Base-by-base conservation (phyloP, 2,329 filamentous ascomycete genomes). In the Eurotiales sp. region DNA sequence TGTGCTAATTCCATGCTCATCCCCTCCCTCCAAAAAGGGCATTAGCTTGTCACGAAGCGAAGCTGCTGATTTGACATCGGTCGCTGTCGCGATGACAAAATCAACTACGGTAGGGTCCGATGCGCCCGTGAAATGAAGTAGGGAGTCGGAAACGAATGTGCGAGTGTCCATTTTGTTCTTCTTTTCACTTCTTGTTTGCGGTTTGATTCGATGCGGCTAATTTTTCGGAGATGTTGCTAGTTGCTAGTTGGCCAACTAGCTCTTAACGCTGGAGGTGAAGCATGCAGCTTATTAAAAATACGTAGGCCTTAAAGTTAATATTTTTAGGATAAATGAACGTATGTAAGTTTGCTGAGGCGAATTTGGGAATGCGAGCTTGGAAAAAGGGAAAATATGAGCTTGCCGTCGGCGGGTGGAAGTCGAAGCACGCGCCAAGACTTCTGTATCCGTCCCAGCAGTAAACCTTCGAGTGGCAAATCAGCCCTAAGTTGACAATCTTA, bases 101-200 rank as follows among this genome's bases (percentile, higher is more conserved):
- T 82, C 79, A 55, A 82, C 67, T 45, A 79, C 71, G 46, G 79
- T 80, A 30, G 75, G 68, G 54, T 82, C 79, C 34, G 78, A 80
- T 43, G 75, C 79, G 55, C 78, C 79, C 32, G 78, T 76, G 46
- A 82, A 70, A 52, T 73, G 74, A 57, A 78, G 70, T 50, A 79
- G 69, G 50, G 75, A 72, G 60, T 79, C 77, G 46, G 76, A 78
- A n/a, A 73, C 63, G 51, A 72, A 73, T 12, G 65, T 68, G 48
- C 64, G 64, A 53, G 66, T 62, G 43, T 72, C 68, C 71, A 73
- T 73, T 11, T 47, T 64, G 3, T 12, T 8, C 3, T n/a, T 27
- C 5, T 15, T 39, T 12, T 39, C 4, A 10, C 11, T 36, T 14
- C 19, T 39, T 27, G 11, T 2, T 15, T 41, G 11, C n/a, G n/a